Evolutionary conservation across 495 filamentous ascomycete genomes (phyloP), one percentile per base, ranked within the genome.

Genomic region (Penicillium simplicissimum): DNA sequence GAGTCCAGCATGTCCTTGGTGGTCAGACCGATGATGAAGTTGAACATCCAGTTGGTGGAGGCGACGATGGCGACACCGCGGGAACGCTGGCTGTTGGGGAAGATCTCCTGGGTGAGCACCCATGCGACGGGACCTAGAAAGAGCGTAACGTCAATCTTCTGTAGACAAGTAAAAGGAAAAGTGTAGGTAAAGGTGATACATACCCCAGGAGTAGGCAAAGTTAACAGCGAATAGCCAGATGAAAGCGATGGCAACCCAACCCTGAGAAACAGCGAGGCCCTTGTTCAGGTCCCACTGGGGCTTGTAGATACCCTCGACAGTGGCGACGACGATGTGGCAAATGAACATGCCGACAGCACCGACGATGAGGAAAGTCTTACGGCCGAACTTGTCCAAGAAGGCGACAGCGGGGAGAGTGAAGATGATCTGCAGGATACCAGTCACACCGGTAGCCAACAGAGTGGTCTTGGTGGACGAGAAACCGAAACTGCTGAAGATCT

Each of bases 311-410:
- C 71, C 78, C 48, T 76, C 72, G 15, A 79, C 67, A 10, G 68
- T 68, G n/a, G 71, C 76, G 10, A 80, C 74, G 37, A 81, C 67
- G 53, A 80, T 63, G 55, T 78, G 74, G 60, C 86, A 78, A 36
- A 67, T 68, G 37, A 82, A 87, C 90, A 93, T 94, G 48, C 84
- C 85, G 33, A 88, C 67, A n/a, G 87, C 88, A 48, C 90, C 89
- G 17, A 74, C 83, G 48, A 92, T 84, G 23, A 94, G 83, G 36
- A 92, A 81, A 4, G 85, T 83, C 60, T 88, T 82, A 37, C 89
- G 87, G 19, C 89, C 89, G 38, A 84, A 89, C 59, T 82, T 84
- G 67, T 92, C 89, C 61, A 91, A 85, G 73, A 84, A 89, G 64
- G 88, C 81, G 69, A 87, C 88, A 60, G 85, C 83, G 40, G 87